Evolutionary conservation across 495 filamentous ascomycete species (phyloP), one percentile per base, ranked within the genome.

Genomic region (Neurospora intermedia): DNA sequence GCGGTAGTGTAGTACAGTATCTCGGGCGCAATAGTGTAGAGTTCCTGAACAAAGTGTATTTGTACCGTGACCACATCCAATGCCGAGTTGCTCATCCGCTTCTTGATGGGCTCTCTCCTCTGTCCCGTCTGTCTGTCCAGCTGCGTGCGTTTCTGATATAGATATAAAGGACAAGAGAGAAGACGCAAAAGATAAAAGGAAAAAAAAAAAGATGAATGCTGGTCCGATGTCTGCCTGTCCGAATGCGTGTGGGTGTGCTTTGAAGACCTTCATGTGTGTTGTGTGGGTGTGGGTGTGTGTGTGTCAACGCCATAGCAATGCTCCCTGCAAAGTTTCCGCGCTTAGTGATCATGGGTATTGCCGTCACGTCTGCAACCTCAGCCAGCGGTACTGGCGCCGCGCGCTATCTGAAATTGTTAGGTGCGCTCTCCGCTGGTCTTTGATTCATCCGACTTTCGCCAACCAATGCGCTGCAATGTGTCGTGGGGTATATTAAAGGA

Each of bases 291-390:
- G 62, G 5, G 35, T 46, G 45, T 75, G 73, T 42, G 18, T 73
- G 59, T 54, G 71, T 69, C 41, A 79, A 79, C 77, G 77, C 77
- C 77, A 62, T 78, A 78, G 71, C 75, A 76, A 79, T 79, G 77
- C 77, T 73, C 69, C 69, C 43, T 7, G 18, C 69, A 23, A 38
- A 18, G 54, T 16, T 4, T 35, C 16, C 54, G 6, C 54, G 27
- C 6, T 27, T 7, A 18, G 15, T 66, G 48, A 59, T 54, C 20
- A 3, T 46, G 8, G 43, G 43, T 20, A 43, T 46, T 46, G 43
- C 43, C 43, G 43, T 46, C 35, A 38, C 35, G 4, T 38, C 35
- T 38, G 35, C 35, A 38, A 38, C 35, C 4, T 31, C 27, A 31
- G 27, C 27, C 27, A 31, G 27, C 27, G 2, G 27, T 31, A 31